Evolutionary conservation across 306 rosid genomes (phyloP), one percentile per base, ranked within the genome.

Genomic region (Citrullus amarus): DNA sequence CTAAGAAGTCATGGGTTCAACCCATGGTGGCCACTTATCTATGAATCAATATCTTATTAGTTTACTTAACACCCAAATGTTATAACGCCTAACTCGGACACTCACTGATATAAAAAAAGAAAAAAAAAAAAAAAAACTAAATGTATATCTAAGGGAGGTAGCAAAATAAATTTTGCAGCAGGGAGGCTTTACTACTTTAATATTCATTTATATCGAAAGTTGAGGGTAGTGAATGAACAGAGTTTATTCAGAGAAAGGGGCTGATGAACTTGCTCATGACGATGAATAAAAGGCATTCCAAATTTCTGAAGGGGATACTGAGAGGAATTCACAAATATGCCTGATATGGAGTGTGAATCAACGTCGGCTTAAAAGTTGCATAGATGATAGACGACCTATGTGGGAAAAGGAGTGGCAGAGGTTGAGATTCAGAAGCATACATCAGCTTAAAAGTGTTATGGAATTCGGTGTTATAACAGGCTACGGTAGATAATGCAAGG

Each of bases 241-340:
- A 79, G 44, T 20, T 25, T 15, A n/a, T 78, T 38, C 48, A 34
- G 38, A 41, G 97, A 81, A 89, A 83, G 90, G 88, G 88, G 87
- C 80, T 89, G 97, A 84, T 89, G 94, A 80, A 88, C 84, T 79
- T 90, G 96, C 81, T 93, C 98, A 43, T 86, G 96, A 25, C 30
- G 88, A 85, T 86, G 92, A 36, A 89, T 83, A 79, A 87, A 92
- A 36, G 98, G 89, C 86, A 93, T 80, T 81, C 96, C 97, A 78
- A 92, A 92, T 72, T 67, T 89, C 89, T 90, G 98, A 77, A 90
- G 87, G 61, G 89, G 93, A 83, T 91, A 93, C 71, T 84, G 98
- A 28, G 97, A 85, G 55, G 98, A 89, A 88, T 88, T 93, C 87
- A 90, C 80, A 84, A 86, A 92, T 83, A 93, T 81, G 48, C 59